Base-by-base conservation (phyloP, 164 flowering plant species). In the Protea cynaroides region DNA sequence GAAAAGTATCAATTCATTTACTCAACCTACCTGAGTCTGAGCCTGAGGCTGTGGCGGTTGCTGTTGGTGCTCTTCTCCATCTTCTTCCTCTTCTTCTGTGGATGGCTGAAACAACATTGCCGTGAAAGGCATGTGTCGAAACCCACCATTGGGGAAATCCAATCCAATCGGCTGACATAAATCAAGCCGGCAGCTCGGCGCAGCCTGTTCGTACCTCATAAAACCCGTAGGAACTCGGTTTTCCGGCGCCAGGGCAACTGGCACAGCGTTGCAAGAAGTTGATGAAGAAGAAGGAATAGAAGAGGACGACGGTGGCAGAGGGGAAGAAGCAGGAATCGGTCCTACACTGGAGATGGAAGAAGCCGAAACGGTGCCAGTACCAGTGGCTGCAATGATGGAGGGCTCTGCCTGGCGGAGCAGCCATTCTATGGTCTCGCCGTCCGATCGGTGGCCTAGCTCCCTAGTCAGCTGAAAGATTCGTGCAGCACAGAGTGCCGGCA, bases 371-470 rank as follows among this genome's bases (percentile, higher is more conserved):
- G 79, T 83, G 29, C 85, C 84, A 6, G 83, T 62, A 15, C 87
- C 87, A 18, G 88, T 82, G 64, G 82, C 83, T 52, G 84, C 81
- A 37, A 82, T 66, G 57, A 84, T 82, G 53, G 88, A 70, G 1
- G 84, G 83, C 76, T 84, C 86, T 6, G 89, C 89, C 8, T 81
- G 78, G 54, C 79, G 81, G 56, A 84, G 83, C 8, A 84, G 75
- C 89, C 89, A 84, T 76, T 84, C 88, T 64, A 84, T 82, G 56
- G 88, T 84, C 71, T 84, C 82, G 10, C 88, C 88, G 51, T 84
- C 88, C 65, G 83, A 78, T 25, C 82, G 80, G 80, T 75, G 84
- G 62, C 86, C 84, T 59, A 84, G 88, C 62, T 84, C 88, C 22
- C 84, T 80, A n/a, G 88, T 84, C 36, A 84, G 78, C 72, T 84